Conservation (phyloP, 257 asterid genomes). For the Salvia hispanica region DNA sequence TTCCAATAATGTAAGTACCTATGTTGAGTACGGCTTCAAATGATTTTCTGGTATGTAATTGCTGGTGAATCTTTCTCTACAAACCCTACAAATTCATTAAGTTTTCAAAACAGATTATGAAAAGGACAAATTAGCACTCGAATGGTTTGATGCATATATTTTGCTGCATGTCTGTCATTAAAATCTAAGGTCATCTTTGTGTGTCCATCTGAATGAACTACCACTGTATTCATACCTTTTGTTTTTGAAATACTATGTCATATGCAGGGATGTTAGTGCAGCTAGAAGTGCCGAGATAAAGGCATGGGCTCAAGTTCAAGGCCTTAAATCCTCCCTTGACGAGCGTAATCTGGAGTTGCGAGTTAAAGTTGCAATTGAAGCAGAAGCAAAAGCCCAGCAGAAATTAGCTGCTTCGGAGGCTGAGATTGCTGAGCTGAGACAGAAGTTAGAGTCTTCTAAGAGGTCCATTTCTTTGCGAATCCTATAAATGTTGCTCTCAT, state of each 20-base stretch:
- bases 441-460: slow-evolving; percentile 68
- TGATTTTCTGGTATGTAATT: slow-evolving; percentile 1
- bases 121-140: slow-evolving; percentile 13
- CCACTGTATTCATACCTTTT: not conserved
- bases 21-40: slow-evolving; percentile 8
- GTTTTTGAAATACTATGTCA: slow-evolving; percentile 29
- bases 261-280: slow-evolving; percentile 73
- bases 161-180: slow-evolving; percentile 3
- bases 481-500: not conserved
- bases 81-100: not conserved
- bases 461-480: slow-evolving; percentile 49
- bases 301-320: slow-evolving; percentile 90
- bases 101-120: slow-evolving; percentile 17
- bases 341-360: slow-evolving; percentile 84
- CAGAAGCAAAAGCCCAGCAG: slow-evolving; percentile 91
- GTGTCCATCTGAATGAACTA: slow-evolving; percentile 5
- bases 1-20: slow-evolving; percentile 4
- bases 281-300: slow-evolving; percentile 73
- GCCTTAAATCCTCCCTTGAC: slow-evolving; percentile 78
- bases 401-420: slow-evolving; percentile 92
- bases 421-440: slow-evolving; percentile 88
- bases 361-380: slow-evolving; percentile 95
- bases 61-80: slow-evolving; percentile 3
- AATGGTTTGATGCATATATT: slow-evolving; percentile 12
- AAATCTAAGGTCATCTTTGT: slow-evolving; percentile 18